Evolutionary conservation across 768 basidiomycete species (phyloP).

Genomic region (Russula abietina): DNA sequence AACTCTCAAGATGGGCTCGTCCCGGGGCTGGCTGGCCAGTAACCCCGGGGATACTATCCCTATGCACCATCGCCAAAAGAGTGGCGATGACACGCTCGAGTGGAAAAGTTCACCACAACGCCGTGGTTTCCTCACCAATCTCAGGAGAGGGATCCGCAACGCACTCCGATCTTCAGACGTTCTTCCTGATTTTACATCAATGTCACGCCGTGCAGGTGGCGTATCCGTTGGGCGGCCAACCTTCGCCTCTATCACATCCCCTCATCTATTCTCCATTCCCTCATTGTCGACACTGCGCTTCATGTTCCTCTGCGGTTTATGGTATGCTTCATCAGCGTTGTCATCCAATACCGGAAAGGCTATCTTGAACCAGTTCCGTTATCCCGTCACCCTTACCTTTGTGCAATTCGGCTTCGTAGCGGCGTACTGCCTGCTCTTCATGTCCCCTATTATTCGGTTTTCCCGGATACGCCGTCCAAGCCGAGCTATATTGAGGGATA

Average conservation of each 20-base stretch:
- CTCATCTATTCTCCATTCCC: conserved; percentile 21
- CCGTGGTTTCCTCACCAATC: not conserved
- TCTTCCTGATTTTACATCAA: conserved; percentile 11
- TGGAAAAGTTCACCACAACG: conserved; percentile 3
- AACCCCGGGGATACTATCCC: conserved; percentile 4
- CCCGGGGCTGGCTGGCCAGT: conserved; percentile 22
- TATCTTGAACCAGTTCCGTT: conserved; percentile 87
- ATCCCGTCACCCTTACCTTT: conserved; percentile 95
- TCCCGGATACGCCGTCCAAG: conserved; percentile 67
- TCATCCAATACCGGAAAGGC: conserved; percentile 96
- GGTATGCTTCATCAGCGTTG: conserved; percentile 91
- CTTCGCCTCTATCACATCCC: conserved; percentile 2
- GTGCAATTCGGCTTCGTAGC: conserved; percentile 96
- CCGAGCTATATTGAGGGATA: conserved; percentile 63
- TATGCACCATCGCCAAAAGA: conserved; percentile 5
- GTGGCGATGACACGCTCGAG: not conserved
- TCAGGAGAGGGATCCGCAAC: conserved; percentile 15
- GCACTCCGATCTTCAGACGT: conserved; percentile 12
- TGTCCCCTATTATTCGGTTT: conserved; percentile 67
- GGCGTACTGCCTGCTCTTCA: conserved; percentile 75
- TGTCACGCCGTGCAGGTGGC: conserved; percentile 6
- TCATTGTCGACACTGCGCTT: conserved; percentile 45
- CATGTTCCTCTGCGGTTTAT: conserved; percentile 75
- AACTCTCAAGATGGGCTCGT: conserved; percentile 18
- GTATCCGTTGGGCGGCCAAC: not conserved